A percentile compares a stretch with the other conserved stretches of the same genome.
Evolutionary conservation across 1,284 basidiomycete species (phyloP).

Genomic region (Leccinum holopus): DNA sequence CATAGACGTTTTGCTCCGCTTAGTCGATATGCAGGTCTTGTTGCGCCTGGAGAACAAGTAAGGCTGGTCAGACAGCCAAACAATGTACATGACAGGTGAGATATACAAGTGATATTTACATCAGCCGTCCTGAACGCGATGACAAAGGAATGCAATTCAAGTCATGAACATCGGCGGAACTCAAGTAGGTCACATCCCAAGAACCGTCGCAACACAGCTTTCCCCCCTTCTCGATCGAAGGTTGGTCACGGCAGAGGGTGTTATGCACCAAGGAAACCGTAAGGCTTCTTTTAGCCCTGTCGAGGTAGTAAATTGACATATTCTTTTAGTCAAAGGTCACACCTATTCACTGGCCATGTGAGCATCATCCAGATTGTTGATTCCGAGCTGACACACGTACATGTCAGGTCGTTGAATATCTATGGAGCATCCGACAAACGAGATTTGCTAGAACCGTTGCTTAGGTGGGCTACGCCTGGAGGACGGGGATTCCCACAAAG

Average conservation of each 20-base stretch:
- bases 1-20: conserved; percentile 4
- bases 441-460: conserved; percentile 57
- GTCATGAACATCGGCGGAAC: conserved; percentile 70
- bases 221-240: conserved; percentile 69
- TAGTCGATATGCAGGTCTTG: conserved; percentile 52
- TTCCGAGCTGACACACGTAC: conserved; percentile 5
- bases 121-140: background rate
- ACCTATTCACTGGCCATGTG: conserved; percentile 63
- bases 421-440: conserved; percentile 65
- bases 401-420: conserved; percentile 63
- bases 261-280: conserved; percentile 75
- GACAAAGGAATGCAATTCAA: conserved; percentile 67
- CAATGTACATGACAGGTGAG: conserved; percentile 66
- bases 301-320: conserved; percentile 4
- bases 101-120: conserved; percentile 8
- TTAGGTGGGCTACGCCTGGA: conserved; percentile 74
- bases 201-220: conserved; percentile 56
- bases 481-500: conserved; percentile 52
- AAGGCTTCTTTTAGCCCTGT: conserved; percentile 23
- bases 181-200: conserved; percentile 81
- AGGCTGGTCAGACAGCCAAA: conserved; percentile 64
- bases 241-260: conserved; percentile 70
- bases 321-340: conserved; percentile 41
- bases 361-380: conserved; percentile 17
- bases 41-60: conserved; percentile 79